Base-by-base conservation (phyloP, 805 yeast genomes). In the Dipodascus geniculatus region DNA sequence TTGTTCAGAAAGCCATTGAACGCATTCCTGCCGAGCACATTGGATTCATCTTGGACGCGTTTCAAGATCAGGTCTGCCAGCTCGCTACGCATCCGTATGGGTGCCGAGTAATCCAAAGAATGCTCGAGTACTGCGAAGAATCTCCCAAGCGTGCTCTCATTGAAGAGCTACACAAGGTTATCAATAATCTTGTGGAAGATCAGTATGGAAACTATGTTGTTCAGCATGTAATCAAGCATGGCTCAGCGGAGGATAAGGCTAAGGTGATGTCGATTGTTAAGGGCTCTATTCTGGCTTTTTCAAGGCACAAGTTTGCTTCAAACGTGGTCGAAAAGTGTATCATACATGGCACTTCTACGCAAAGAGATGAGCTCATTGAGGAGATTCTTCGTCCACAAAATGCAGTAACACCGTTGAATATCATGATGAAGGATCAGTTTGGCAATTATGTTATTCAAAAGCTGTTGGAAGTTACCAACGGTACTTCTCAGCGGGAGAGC, bases 191-290 rank as follows among this genome's bases (percentile, higher is more conserved):
- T 63, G 86, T 90, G 55, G 96, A 88, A 66, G 98, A 93, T 66
- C 98, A 93, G 71, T 93, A 88, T 67, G 99, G 99, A 56, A 93
- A 93, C 71, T 93, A 93, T 65, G 99, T 93, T 42, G 88, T 93
- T 64, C 99, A 93, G 68, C 97, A 93, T 67, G 85, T 93, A 53
- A 78, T 93, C 58, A 95, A 89, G 67, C 80, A 83, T 55, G 95
- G 96, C n/a, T 62, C 65, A 42, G 57, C 58, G 2, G 74, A 71
- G 23, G 89, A 85, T 61, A 78, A 83, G 17, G 77, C 74, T 54
- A 72, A 67, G 50, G 83, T 93, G 51, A 74, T 88, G 49, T 73
- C 76, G 48, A 80, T 85, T 48, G 95, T 91, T 9, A 68, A 81
- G 31, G 82, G 82, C 23, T 77, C 81, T 19, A 82, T 87, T 50